A percentile compares a stretch with the other conserved stretches of the same genome.
Conservation (phyloP, 1,284 basidiomycete species). For the Ganoderma meredithae region DNA sequence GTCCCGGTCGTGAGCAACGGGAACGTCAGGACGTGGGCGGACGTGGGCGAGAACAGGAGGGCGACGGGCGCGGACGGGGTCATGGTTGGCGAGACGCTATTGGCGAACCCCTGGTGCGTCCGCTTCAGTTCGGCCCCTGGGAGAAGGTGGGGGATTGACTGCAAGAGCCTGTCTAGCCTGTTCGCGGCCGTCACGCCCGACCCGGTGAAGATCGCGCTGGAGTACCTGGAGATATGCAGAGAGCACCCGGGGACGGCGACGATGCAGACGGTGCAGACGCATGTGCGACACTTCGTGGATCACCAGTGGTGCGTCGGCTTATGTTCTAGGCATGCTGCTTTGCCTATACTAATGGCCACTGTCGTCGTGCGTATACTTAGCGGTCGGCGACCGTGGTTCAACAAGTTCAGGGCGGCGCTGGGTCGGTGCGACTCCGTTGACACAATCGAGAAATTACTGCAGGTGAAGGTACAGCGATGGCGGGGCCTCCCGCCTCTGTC, state of each 20-base stretch:
- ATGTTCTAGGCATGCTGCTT: no score
- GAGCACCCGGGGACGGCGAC: slow-evolving; percentile 55
- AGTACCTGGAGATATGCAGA: slow-evolving; percentile 66
- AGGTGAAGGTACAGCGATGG: slow-evolving; percentile 58
- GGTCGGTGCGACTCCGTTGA: slow-evolving; percentile 50
- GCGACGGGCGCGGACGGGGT: slow-evolving; percentile 74
- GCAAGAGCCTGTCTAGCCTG: slow-evolving; percentile 45
- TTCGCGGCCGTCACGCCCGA: slow-evolving; percentile 62
- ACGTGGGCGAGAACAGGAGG: slow-evolving; percentile 60
- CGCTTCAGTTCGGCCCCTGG: background rate
- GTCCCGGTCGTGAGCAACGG: slow-evolving; percentile 79
- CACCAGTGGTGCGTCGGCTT: slow-evolving; percentile 60
- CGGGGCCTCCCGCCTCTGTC: slow-evolving; percentile 46
- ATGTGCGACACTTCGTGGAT: slow-evolving; percentile 67
- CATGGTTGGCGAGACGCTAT: slow-evolving; percentile 69
- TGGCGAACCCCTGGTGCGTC: slow-evolving; percentile 73
- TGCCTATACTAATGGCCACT: no score
- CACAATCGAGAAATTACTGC: slow-evolving; percentile 54
- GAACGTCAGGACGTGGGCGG: slow-evolving; percentile 68
- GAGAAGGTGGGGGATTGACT: background rate
- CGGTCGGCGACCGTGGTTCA: slow-evolving; percentile 60
- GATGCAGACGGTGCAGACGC: slow-evolving; percentile 58
- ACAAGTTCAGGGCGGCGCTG: slow-evolving; percentile 58
- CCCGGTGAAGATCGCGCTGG: slow-evolving; percentile 66
- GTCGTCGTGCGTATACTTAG: slow-evolving; percentile 44